Evolutionary conservation across 2,329 filamentous ascomycete species (phyloP).

Genomic region (Ploettnerulaceae sp.): DNA sequence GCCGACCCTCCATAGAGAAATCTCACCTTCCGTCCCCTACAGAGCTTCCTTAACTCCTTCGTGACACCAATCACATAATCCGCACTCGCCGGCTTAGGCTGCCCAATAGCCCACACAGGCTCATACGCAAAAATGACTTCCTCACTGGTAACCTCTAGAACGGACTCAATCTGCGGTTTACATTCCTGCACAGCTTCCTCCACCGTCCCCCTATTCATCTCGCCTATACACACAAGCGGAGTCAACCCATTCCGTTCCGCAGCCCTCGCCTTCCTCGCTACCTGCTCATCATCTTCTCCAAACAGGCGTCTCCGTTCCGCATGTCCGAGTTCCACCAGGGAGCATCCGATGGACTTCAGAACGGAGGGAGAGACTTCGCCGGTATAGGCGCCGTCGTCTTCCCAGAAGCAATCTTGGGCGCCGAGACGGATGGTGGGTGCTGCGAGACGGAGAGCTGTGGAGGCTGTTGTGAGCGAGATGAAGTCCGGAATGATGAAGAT

Average conservation of each 20-base stretch:
- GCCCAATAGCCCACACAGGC: slow-evolving; percentile 85
- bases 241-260: slow-evolving; percentile 64
- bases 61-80: slow-evolving; percentile 66
- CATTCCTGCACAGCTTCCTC: slow-evolving; percentile 62
- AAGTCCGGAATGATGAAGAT: slow-evolving; percentile 78
- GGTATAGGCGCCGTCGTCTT: slow-evolving; percentile 68
- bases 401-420: slow-evolving; percentile 71
- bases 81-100: slow-evolving; percentile 62
- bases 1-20: slow-evolving; percentile 82
- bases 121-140: slow-evolving; percentile 80
- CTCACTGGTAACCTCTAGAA: slow-evolving; percentile 52
- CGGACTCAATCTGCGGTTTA: slow-evolving; percentile 56
- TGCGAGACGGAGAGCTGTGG: slow-evolving; percentile 42
- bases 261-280: slow-evolving; percentile 65
- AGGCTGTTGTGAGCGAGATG: slow-evolving; percentile 55
- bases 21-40: slow-evolving; percentile 58
- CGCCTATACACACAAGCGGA: slow-evolving; percentile 77
- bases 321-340: slow-evolving; percentile 74
- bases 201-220: slow-evolving; percentile 50
- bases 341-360: slow-evolving; percentile 62
- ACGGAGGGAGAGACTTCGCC: slow-evolving; percentile 70
- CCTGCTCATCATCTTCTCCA: slow-evolving; percentile 65
- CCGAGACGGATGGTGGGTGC: slow-evolving; percentile 55
- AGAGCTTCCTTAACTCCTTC: slow-evolving; percentile 39
- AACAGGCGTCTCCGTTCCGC: slow-evolving; percentile 71